Base-by-base conservation (phyloP, 495 filamentous ascomycete genomes). In the Neurospora sp. region DNA sequence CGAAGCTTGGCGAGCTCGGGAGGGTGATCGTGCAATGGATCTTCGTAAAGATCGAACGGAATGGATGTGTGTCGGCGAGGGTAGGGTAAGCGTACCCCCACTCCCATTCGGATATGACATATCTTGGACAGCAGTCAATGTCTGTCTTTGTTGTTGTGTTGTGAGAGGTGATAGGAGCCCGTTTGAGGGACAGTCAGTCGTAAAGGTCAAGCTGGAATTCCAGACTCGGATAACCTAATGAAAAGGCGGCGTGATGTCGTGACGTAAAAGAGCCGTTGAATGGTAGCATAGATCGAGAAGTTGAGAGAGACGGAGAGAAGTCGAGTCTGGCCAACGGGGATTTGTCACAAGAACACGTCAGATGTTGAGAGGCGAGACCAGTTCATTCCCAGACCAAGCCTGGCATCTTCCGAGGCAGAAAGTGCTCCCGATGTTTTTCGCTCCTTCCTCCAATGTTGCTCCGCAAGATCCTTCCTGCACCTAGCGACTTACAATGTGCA, bases 1-100 rank as follows among this genome's bases (percentile, higher is more conserved):
- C 40, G 39, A 44, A 31, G 72, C 71, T 41, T 48, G 61, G 20
- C 27, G 48, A 46, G 18, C 66, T 79, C 94, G 96, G 10, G 94
- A 96, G 11, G 94, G 94, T 11, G 94, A 97, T 66, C 93, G 87
- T 38, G 93, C 96, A 68, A 97, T 84, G 27, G 94, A 96, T 75
- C 93, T 91, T 53, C 93, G 88, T 53, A 97, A 82, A 74, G 93
- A 90, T 74, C 91, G 86, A 70, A 96, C 91, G 18, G 92, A 89
- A 76, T 92, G 91, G 72, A 90, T 88, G 75, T 93, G 91, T 37
- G 91, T 93, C 69, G 94, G 94, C 40, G 94, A 95, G 70, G 92
- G 88, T 5, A 95, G 86, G 78, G 94, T 93, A 71, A 96, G 84
- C 59, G 92, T 94, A 73, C 91, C 91, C 75, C 93, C 92, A 73